Evolutionary conservation across 345 rosid species (phyloP), one percentile per base, ranked within the genome.

Genomic region (Aethionema arabicum): DNA sequence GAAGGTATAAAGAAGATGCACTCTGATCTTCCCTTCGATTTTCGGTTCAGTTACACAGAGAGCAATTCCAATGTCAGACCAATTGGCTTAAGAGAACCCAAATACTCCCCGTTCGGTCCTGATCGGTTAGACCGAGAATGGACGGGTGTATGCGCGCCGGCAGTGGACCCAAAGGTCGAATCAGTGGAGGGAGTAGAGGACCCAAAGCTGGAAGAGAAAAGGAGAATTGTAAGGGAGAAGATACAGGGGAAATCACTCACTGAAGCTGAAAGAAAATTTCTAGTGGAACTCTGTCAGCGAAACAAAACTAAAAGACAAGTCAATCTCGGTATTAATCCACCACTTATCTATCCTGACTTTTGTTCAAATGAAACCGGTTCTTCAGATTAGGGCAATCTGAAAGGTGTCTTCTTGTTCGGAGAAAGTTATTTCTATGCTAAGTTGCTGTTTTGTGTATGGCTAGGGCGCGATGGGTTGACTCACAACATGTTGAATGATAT

Each of bases 381-480:
- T 7, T 58, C 40, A 32, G 2, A 56, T 27, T 8, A 10, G 48
- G 12, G 10, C 10, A 11, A 36, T 53, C 13, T 7, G 14, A 40
- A 56, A n/a, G 27, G 48, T 43, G 33, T 12, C 7, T 43, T 61
- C 2, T 29, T 32, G 21, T 30, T 51, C 35, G 4, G 7, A 32
- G 54, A 30, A 15, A 30, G 38, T 5, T 37, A 8, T 33, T 38
- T 61, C 30, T 52, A 9, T 13, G 54, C 14, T 44, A 8, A 65
- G 52, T 52, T 15, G 15, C 45, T 42, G 38, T 52, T 65, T 33
- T 36, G 48, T 40, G 36, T 51, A 4, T 46, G 35, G 46, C 50
- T 67, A 88, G 98, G 98, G 64, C 74, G 99, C 79, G 97, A 90
- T 76, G 97, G 96, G 43, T 86, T 93, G 73, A 93, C 97, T 45